Base-by-base conservation (phyloP, 495 filamentous ascomycete species). In the Amorphotheca resinae region DNA sequence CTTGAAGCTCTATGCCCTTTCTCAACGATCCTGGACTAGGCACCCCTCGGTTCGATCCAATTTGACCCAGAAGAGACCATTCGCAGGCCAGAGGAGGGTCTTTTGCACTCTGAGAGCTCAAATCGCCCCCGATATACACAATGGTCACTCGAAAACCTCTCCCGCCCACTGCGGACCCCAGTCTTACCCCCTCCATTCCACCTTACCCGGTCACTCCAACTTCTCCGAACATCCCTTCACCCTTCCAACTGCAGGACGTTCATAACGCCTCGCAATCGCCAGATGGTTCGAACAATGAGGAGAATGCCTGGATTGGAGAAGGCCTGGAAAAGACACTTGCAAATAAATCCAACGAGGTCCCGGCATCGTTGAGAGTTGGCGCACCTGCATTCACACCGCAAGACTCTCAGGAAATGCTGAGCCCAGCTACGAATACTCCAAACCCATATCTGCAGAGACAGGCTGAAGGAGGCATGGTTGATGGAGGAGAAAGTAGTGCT, bases 361-460 rank as follows among this genome's bases (percentile, higher is more conserved):
- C 59, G 33, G 49, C 44, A 12, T 49, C 59, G 14, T 41, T 65
- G 28, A 41, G 50, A 35, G 57, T 59, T 31, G 58, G 58, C 5
- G 39, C 46, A 15, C 25, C 48, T 25, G 53, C 41, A 26, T 53
- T 52, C 38, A 48, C 50, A 9, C 45, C 33, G 22, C 46, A 44
- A 3, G 40, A 30, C 12, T 48, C 44, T 30, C 35, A 45, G 51
- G 48, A 52, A 45, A 18, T n/a, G 38, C 18, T 31, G 50, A 45
- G 37, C 37, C 49, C 44, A 52, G 14, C n/a, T 22, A 40, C 22
- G 8, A 20, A 18, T 44, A 53, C 26, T 43, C 73, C 69, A n/a
- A 74, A 74, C 39, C 71, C 71, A 2, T 74, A 70, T 56, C 18
- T 60, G 22, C 68, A 67, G 47, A 62, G 64, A 23, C 67, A 70